phyloP scores from a whole-genome alignment of 164 flowering plant genomes.

The Tetracentron sinense region DNA sequence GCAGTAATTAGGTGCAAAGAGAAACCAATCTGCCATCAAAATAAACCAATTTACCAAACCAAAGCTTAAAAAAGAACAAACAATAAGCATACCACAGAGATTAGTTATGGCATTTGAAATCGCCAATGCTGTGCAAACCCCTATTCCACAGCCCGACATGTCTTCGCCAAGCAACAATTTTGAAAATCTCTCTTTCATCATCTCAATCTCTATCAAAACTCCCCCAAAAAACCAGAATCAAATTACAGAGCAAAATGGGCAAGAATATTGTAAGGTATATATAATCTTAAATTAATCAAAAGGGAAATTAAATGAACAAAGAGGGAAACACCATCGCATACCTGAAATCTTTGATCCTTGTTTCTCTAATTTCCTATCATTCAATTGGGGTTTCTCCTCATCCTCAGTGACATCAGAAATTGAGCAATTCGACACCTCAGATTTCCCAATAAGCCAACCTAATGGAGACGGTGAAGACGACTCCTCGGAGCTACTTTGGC shows the following conservation, averaged over 20 bases:
- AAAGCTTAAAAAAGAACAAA: background rate
- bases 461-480: conserved; percentile 34
- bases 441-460: conserved; percentile 64
- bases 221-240: background rate
- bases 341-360: conserved; percentile 34
- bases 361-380: conserved; percentile 32
- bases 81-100: conserved; percentile 57
- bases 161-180: conserved; percentile 95
- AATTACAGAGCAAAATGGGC: background rate
- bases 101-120: conserved; percentile 91
- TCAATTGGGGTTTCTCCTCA: conserved; percentile 19
- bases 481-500: conserved; percentile 45
- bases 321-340: background rate
- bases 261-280: background rate
- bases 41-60: background rate
- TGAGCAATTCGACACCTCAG: conserved; percentile 25
- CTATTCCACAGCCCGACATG: conserved; percentile 95
- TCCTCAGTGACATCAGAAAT: conserved; percentile 16
- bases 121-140: conserved; percentile 79
- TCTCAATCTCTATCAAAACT: conserved; percentile 50
- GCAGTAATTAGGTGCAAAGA: background rate
- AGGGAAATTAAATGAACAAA: background rate
- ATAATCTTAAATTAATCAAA: background rate
- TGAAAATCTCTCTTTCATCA: conserved; percentile 95
- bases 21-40: background rate